phyloP scores from a whole-genome alignment of 2,329 filamentous ascomycete species.

The Coniochaeta sp. region DNA sequence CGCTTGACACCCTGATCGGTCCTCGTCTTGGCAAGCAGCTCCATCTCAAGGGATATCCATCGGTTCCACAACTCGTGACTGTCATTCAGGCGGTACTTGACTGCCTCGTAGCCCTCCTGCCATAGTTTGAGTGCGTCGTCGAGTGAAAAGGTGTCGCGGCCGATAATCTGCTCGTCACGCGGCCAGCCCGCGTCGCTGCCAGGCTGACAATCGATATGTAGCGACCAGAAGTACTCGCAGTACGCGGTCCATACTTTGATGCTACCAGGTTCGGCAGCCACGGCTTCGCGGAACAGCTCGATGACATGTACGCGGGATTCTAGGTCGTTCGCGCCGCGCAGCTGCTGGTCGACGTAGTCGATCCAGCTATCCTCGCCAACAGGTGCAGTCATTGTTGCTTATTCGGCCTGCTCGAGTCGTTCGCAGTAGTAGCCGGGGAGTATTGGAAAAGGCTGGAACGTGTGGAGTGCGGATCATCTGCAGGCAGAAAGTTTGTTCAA shows the following conservation, averaged over 20 bases:
- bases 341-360: conserved; percentile 68
- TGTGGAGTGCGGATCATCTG: neutral
- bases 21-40: conserved; percentile 51
- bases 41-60: conserved; percentile 65
- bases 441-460: neutral
- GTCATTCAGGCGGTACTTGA: conserved; percentile 66
- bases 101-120: conserved; percentile 63
- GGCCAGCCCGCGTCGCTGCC: conserved; percentile 47
- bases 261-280: conserved; percentile 64
- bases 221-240: conserved; percentile 68
- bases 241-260: conserved; percentile 69
- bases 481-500: neutral
- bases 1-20: conserved; percentile 52
- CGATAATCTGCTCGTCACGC: conserved; percentile 61
- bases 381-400: conserved; percentile 25
- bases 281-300: conserved; percentile 64
- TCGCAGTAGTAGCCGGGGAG: neutral
- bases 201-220: conserved; percentile 57
- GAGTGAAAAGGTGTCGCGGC: conserved; percentile 64
- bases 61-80: conserved; percentile 75
- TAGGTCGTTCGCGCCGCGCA: conserved; percentile 48
- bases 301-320: conserved; percentile 63
- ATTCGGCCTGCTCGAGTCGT: neutral
- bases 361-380: conserved; percentile 73
- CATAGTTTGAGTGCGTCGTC: conserved; percentile 61